Conservation (phyloP, 208 protist genomes). For the Crithidia thermophila region DNA sequence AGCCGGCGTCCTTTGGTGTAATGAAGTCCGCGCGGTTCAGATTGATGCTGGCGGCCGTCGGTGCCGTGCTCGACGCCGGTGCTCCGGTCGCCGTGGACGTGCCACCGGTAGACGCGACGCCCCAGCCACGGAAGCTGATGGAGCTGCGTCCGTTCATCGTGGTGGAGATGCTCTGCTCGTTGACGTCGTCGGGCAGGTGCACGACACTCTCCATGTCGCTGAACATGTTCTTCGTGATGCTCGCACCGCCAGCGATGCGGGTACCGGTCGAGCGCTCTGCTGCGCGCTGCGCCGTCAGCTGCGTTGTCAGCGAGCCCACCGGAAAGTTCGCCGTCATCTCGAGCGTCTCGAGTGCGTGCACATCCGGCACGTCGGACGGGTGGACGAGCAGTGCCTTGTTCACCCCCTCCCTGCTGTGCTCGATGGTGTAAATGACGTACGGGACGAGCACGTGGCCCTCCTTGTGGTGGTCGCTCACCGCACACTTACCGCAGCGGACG, state of each 20-base stretch:
- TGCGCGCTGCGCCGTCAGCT: constrained; percentile 30
- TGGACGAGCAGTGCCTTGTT: constrained; percentile 50
- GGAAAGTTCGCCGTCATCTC: constrained; percentile 81
- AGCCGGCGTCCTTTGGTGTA: constrained; percentile 19
- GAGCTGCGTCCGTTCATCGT: constrained; percentile 38
- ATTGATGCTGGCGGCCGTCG: constrained; percentile 4
- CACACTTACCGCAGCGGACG: constrained; percentile 81
- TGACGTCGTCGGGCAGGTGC: constrained; percentile 30
- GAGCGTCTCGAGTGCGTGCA: constrained; percentile 72
- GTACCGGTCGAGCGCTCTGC: constrained; percentile 28
- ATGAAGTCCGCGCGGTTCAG: constrained; percentile 15
- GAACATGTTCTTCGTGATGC: constrained; percentile 24
- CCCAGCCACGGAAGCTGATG: constrained; percentile 30
- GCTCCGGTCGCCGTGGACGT: neutral
- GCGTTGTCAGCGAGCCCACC: constrained; percentile 48
- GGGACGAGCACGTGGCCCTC: constrained; percentile 59
- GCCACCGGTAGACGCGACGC: constrained; percentile 1
- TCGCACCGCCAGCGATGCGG: constrained; percentile 19
- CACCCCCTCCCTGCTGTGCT: constrained; percentile 39
- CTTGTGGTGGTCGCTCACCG: constrained; percentile 58
- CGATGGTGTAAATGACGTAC: constrained; percentile 66
- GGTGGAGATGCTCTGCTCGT: constrained; percentile 34
- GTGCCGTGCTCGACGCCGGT: neutral
- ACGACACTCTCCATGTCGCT: constrained; percentile 27
- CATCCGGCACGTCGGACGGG: constrained; percentile 50